These are phyloP conservation scores for Cytospora chrysosperma DNA, from an alignment of 2,329 filamentous ascomycete species.

Conservation along the genomic window DNA sequence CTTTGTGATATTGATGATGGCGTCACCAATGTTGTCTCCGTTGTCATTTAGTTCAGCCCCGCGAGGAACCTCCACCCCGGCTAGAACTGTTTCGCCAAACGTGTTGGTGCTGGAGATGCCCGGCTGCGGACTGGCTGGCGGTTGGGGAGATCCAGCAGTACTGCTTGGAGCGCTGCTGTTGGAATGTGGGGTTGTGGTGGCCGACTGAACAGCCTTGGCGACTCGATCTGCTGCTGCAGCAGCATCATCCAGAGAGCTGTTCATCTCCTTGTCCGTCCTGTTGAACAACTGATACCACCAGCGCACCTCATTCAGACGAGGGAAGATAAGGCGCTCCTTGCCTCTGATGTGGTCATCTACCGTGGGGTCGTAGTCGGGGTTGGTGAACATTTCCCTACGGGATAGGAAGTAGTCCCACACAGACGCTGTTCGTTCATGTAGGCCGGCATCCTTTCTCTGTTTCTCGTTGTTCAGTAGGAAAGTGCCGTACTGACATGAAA, in stretches of 20 bases:
- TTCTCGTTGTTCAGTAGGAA: conserved; percentile 96
- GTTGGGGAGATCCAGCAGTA: conserved; percentile 30
- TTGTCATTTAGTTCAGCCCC: not conserved
- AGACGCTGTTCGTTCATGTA: conserved; percentile 72
- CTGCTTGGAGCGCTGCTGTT: conserved; percentile 34
- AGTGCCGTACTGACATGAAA: conserved; percentile 95
- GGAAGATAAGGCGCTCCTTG: conserved; percentile 81
- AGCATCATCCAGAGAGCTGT: conserved; percentile 60
- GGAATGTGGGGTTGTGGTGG: conserved; percentile 42
- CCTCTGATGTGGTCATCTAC: conserved; percentile 78
- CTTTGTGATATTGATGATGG: conserved; percentile 10
- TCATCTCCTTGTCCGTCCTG: conserved; percentile 89
- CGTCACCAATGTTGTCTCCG: not conserved
- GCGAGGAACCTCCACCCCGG: conserved; percentile 19
- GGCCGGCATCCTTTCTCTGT: conserved; percentile 70
- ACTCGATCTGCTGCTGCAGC: conserved; percentile 47
- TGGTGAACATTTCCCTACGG: conserved; percentile 76
- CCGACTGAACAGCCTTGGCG: conserved; percentile 32
- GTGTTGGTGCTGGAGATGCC: conserved; percentile 9
- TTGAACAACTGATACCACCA: conserved; percentile 95
- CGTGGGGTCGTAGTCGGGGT: conserved; percentile 71
- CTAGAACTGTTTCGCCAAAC: conserved; percentile 22
- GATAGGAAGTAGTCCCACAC: conserved; percentile 97
- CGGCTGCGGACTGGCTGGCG: conserved; percentile 38
- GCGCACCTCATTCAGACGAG: conserved; percentile 71